These are phyloP conservation scores for Leishmania major DNA, from an alignment of 208 protist species.

Conservation along the genomic window DNA sequence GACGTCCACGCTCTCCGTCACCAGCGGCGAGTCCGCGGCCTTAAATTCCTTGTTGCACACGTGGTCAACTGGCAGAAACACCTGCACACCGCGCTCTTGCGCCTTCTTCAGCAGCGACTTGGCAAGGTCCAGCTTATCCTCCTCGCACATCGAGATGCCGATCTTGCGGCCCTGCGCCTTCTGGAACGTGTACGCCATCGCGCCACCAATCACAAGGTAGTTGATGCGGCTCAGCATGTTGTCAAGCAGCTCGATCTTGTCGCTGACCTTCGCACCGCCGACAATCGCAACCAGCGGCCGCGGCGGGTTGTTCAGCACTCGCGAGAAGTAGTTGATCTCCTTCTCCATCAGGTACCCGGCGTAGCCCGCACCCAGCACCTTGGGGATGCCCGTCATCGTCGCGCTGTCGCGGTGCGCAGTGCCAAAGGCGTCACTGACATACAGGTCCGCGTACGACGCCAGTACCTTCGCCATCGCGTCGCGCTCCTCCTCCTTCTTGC, in stretches of 20 bases:
- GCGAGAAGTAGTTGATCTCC: conserved; percentile 98
- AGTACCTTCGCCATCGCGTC: conserved; percentile 94
- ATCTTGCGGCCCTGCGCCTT: conserved; percentile 90
- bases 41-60: conserved; percentile 95
- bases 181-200: conserved; percentile 99
- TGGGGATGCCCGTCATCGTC: conserved; percentile 89
- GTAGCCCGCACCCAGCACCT: conserved; percentile 83
- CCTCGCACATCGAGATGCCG: conserved; percentile 96
- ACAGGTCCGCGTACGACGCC: conserved; percentile 95
- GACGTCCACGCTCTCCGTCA: conserved; percentile 75
- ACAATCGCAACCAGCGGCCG: conserved; percentile 97
- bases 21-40: conserved; percentile 61
- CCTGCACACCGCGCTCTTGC: conserved; percentile 94
- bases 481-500: conserved; percentile 86
- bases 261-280: conserved; percentile 97
- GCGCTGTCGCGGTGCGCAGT: conserved; percentile 98
- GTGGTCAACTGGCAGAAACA: conserved; percentile 98
- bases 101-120: conserved; percentile 95
- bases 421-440: conserved; percentile 99
- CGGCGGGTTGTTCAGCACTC: conserved; percentile 85
- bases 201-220: conserved; percentile 98
- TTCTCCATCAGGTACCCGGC: conserved; percentile 99
- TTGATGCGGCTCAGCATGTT: conserved; percentile 98
- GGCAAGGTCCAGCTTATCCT: conserved; percentile 79
- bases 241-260: conserved; percentile 99